Evolutionary conservation across 345 rosid genomes (phyloP), one percentile per base, ranked within the genome.

Genomic region (Camelina hispida): DNA sequence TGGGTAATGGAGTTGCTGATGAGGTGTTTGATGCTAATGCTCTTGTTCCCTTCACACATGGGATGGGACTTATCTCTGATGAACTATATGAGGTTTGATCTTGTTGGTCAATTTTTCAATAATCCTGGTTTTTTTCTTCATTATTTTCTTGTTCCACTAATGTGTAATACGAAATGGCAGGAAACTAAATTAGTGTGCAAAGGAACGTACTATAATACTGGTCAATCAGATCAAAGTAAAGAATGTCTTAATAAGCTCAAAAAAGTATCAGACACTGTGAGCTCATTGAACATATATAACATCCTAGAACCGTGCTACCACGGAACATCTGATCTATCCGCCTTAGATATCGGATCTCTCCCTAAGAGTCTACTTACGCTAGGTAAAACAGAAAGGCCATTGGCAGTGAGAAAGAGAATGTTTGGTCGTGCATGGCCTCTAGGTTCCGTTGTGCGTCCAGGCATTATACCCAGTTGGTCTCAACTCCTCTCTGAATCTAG

Each of bases 351-450:
- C 16, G 63, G 62, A 30, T 66, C 66, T 6, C 73, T 91, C 54
- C 97, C 97, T 42, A 76, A 89, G 44, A 94, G 89, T 84, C 85
- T 88, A 83, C 80, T 66, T 68, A 34, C 34, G 43, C 55, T 91
- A 50, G 88, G 81, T 51, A 28, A 68, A 60, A 89, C 91, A 12
- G 86, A 91, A 67, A 78, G 76, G 80, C 86, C 91, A 79, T 73
- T 87, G 66, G 84, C 88, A 38, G 96, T 91, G 64, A 79, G 93
- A 38, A 87, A 74, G 62, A 88, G 96, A 81, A 86, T 93, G 89
- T 93, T 89, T 71, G 96, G 98, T 62, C 97, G 94, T 12, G 91
- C 96, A 6, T 91, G 98, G 98, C 98, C 98, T 28, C 30, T 91
- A 37, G 82, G 93, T 70, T 88, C 89, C 72, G 80, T 85, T 57